A percentile compares a stretch with the other conserved stretches of the same genome.
Conservation (phyloP, 345 rosid species). For the Conringia planisiliqua region DNA sequence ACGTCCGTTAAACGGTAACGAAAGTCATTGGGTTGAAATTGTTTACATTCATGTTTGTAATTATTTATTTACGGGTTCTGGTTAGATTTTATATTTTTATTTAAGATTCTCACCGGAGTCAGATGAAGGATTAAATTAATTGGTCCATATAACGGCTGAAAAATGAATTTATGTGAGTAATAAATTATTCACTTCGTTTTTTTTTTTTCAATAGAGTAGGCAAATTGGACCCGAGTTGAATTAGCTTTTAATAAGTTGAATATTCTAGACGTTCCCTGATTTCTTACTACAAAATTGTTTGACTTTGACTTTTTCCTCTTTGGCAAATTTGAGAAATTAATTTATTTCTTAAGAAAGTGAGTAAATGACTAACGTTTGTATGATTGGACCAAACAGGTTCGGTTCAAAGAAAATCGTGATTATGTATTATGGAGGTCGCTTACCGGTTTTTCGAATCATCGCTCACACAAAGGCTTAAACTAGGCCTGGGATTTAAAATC, state of each 20-base stretch:
- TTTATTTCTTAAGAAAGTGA: not conserved
- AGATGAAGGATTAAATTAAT: not conserved
- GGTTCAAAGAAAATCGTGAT: no score
- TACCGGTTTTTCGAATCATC: no score
- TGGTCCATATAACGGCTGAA: slow-evolving; percentile 1
- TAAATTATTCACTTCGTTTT: not conserved
- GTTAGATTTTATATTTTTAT: not conserved
- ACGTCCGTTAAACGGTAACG: slow-evolving; percentile 30
- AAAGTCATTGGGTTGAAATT: not conserved
- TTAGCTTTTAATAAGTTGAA: not conserved
- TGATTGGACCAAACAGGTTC: no score
- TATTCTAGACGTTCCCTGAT: slow-evolving; percentile 13
- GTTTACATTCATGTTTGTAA: not conserved
- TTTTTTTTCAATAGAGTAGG: slow-evolving; percentile 4
- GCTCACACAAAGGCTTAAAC: no score
- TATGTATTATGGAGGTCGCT: no score
- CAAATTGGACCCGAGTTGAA: slow-evolving; percentile 24
- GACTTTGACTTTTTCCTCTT: slow-evolving; percentile 9
- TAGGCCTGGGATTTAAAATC: no score
- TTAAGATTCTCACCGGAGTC: slow-evolving; percentile 3
- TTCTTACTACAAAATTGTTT: not conserved
- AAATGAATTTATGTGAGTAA: not conserved
- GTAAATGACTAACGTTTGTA: no score
- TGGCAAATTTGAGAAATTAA: not conserved
- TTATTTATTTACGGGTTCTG: not conserved